Evolutionary conservation across 1,284 basidiomycete genomes (phyloP).

Genomic region (Cryptococcus sp.): DNA sequence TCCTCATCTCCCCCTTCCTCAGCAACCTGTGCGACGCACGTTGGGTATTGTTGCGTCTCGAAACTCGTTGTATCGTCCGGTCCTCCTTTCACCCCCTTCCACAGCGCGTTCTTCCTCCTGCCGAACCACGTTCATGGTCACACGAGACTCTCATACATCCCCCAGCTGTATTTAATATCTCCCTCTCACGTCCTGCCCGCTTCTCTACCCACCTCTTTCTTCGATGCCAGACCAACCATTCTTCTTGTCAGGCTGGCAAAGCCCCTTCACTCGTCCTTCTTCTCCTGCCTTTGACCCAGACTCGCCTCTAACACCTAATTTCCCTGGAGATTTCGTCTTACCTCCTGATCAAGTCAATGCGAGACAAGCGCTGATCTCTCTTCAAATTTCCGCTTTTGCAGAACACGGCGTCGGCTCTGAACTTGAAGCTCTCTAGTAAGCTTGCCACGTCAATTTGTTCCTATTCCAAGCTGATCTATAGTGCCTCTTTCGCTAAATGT

Average conservation of each 20-base stretch:
- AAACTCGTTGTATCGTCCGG: background rate
- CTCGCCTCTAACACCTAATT: too few species aligned
- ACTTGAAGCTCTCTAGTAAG: slow-evolving; percentile 47
- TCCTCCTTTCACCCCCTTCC: background rate
- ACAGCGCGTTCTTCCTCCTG: background rate
- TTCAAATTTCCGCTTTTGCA: slow-evolving; percentile 41
- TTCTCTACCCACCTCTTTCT: background rate
- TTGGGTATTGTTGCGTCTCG: background rate
- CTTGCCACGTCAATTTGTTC: slow-evolving; percentile 7
- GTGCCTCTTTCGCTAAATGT: slow-evolving; percentile 63
- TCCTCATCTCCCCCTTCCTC: too few species aligned
- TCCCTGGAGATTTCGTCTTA: slow-evolving; percentile 1
- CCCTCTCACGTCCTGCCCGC: background rate
- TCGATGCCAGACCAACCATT: slow-evolving; percentile 15
- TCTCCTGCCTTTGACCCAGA: slow-evolving; percentile 8
- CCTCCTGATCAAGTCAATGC: background rate
- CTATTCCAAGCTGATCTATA: slow-evolving; percentile 16
- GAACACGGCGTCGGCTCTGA: slow-evolving; percentile 46
- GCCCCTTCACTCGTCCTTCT: slow-evolving; percentile 11
- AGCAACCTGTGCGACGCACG: background rate
- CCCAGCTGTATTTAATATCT: too few species aligned
- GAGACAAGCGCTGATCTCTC: slow-evolving; percentile 34
- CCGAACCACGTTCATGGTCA: background rate
- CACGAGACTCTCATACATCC: background rate
- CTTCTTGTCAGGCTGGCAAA: slow-evolving; percentile 11